Base-by-base conservation (phyloP, 2,329 filamentous ascomycete genomes). In the Colletotrichum theobromicola region DNA sequence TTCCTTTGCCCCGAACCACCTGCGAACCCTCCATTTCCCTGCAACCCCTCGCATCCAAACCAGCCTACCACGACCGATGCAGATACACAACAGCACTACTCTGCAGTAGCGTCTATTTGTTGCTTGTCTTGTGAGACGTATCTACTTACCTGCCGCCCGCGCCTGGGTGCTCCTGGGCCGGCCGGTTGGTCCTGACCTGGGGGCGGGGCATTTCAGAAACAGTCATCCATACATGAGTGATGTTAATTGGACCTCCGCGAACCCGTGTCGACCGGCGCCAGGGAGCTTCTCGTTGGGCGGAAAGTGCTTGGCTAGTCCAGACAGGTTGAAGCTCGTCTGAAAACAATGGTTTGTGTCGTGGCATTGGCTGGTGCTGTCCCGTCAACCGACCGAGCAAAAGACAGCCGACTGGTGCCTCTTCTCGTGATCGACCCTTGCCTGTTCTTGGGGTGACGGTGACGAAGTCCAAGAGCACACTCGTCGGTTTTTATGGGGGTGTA, bases 1-100 rank as follows among this genome's bases (percentile, higher is more conserved):
- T 75, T 75, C 75, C 75, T 67, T 76, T 76, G 67, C 75, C 72
- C 75, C 75, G 75, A 75, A 72, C 67, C 67, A 57, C 63, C 66
- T 72, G 61, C 67, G 72, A 74, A 71, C 72, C 53, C 32, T 53
- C 50, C 68, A 58, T 50, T 67, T 74, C 68, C 68, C 69, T 75
- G 72, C 72, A 67, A 60, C 67, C 67, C 67, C 67, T 71, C 61
- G 72, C 67, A 46, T 57, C 46, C 28, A 64, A 34, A 50, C 58
- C 46, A 58, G 57, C 28, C 55, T 35, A 65, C 53, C 67, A 58
- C 57, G 46, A 50, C 42, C 42, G 13, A 67, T 26, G 16, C 53
- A 65, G 37, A 18, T 37, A 62, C 37, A 26, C 46, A 69, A 37
- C 50, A 28, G 15, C 65, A 57, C 30, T 34, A 58, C 34, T 28